Evolutionary conservation across 2,329 filamentous ascomycete genomes (phyloP), one percentile per base, ranked within the genome.

Genomic region (Fusarium sp.): DNA sequence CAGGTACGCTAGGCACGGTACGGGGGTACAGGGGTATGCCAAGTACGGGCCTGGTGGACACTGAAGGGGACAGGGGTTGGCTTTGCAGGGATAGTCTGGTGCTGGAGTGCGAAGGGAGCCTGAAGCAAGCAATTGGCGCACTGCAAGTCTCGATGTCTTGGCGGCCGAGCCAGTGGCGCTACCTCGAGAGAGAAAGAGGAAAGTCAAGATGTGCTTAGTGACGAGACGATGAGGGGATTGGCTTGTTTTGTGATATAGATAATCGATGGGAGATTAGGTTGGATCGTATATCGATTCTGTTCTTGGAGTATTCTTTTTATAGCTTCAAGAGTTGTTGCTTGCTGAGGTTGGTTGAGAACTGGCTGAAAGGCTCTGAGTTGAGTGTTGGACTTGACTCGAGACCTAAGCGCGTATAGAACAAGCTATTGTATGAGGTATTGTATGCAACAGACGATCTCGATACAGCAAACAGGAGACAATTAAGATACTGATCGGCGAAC

Each of bases 81-180:
- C 16, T 47, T 32, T 40, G 46, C 40, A 67, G 35, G 35, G 60
- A 44, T 49, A 67, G 60, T 60, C 66, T 75, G 70, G 74, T 74
- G 74, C 47, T 52, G n/a, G 18, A 25, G 47, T 25, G 30, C 28
- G 47, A 25, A 33, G 11, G 47, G 47, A 28, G 65, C 60, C 61
- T 69, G 64, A 61, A 65, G 66, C 75, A 67, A 74, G 62, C 73
- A 75, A 78, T 78, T 78, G 76, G 76, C 56, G 69, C 42, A 67
- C 60, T 46, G 37, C n/a, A 47, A 62, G 57, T 43, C 66, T 74
- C 47, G 60, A 67, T 50, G 70, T 63, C 72, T 75, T 77, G 74
- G 74, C 72, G 58, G 56, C 62, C 63, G 42, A 63, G 62, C 65
- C 69, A 67, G 75, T 77, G 75, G 75, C 75, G 74, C 58, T 71